Base-by-base conservation (phyloP, 2,329 filamentous ascomycete genomes). In the Ophiobolus disseminans region DNA sequence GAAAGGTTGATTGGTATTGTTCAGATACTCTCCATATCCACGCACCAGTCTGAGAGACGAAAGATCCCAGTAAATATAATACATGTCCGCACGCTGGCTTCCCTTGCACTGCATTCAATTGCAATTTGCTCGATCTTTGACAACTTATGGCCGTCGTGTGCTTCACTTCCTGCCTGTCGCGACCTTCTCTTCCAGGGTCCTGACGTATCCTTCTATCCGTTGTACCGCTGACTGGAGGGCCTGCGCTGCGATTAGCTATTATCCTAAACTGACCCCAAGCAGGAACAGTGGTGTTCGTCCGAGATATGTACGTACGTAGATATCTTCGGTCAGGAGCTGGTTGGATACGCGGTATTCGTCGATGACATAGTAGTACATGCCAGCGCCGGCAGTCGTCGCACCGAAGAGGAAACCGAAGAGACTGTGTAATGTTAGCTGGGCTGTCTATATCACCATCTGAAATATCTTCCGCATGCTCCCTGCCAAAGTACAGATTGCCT, bases 301-400 rank as follows among this genome's bases (percentile, higher is more conserved):
- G 14, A 17, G 30, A 45, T 23, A 37, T 23, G 23, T 11, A 87
- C 90, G 75, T 83, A 97, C 93, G 76, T 93, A 93, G 73, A 97
- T 96, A 76, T 97, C 93, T 77, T 96, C 91, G 53, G 88, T 93
- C 76, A 97, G 80, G 69, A 97, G 83, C 77, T 96, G 90, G 78
- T 97, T 97, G 62, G 91, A 90, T 34, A 91, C 82, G 78, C 91
- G 91, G 80, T 97, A 97, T 75, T 97, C 92, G 72, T 93, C 86
- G 64, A 97, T 78, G 60, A 96, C 84, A 75, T 97, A 97, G 74
- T 90, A 91, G 79, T 97, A 97, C 64, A 95, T 88, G 49, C 85
- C 87, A 42, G 83, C 84, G 65, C 91, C 91, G 35, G 92, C 87
- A 42, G 91, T 79, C 37, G 89, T 87, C 55, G 89, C 86, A 59